A percentile compares a stretch with the other conserved stretches of the same genome.
phyloP scores from a whole-genome alignment of 352 stramenopile genomes.

The Albugo laibachii region DNA sequence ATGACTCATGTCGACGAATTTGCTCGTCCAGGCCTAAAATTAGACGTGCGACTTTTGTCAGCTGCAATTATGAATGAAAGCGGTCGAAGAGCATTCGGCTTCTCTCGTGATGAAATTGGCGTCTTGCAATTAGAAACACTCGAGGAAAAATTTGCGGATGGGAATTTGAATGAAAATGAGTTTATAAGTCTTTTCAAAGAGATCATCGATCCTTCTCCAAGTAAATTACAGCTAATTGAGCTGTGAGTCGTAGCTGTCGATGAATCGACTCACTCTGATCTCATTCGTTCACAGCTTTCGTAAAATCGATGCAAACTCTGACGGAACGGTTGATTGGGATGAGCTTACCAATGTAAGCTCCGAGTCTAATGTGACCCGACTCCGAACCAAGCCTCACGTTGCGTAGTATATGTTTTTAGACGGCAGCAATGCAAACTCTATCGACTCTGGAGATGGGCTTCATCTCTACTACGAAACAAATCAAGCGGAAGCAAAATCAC shows the following conservation, averaged over 20 bases:
- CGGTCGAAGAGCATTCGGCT: constrained; percentile 4
- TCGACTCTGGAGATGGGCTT: constrained; percentile 41
- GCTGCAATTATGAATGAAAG: no score
- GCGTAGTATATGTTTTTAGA: constrained; percentile 40
- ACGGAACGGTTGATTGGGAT: constrained; percentile 78
- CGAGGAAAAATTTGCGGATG: constrained; percentile 69
- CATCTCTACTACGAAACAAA: constrained; percentile 42
- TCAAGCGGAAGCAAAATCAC: constrained; percentile 12
- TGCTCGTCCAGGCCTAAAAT: no score
- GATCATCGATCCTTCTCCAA: constrained; percentile 58
- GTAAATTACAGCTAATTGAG: constrained; percentile 56
- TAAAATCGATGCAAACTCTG: constrained; percentile 78
- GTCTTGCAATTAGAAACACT: constrained; percentile 65
- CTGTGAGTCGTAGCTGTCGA: constrained; percentile 20
- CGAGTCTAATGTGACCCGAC: background rate
- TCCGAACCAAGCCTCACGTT: no score
- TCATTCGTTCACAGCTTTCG: constrained; percentile 24
- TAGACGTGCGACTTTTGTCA: no score
- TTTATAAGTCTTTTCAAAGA: constrained; percentile 70
- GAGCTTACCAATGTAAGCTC: constrained; percentile 63
- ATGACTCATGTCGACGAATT: no score
- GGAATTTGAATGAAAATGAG: constrained; percentile 66
- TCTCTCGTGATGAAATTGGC: constrained; percentile 61
- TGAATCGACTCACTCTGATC: background rate
- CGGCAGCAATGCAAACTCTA: constrained; percentile 31